Conservation (phyloP, 495 filamentous ascomycete species). For the Acidomyces sp. region DNA sequence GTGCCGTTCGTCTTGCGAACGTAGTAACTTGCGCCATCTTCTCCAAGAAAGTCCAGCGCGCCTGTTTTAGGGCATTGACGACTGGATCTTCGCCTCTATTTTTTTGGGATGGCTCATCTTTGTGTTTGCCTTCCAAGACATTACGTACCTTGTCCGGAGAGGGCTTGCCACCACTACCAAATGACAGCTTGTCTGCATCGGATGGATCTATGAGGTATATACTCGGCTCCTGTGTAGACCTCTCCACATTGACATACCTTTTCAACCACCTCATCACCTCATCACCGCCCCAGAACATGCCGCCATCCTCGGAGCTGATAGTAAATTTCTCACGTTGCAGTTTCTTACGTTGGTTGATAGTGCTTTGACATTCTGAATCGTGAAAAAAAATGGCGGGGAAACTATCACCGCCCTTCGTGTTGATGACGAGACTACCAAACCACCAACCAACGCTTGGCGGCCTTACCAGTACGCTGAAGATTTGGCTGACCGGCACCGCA, state of each 20-base stretch:
- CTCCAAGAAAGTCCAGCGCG: conserved; percentile 89
- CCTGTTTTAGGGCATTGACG: conserved; percentile 88
- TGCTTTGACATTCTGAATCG: conserved; percentile 89
- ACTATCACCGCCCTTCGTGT: conserved; percentile 73
- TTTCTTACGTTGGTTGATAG: conserved; percentile 84
- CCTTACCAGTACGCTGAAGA: conserved; percentile 80
- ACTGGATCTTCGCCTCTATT: conserved; percentile 64
- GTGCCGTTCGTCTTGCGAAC: conserved; percentile 80
- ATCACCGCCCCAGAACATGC: conserved; percentile 94
- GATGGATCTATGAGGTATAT: conserved; percentile 84
- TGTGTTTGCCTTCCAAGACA: conserved; percentile 20
- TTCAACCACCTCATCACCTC: conserved; percentile 87
- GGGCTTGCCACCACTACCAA: conserved; percentile 45
- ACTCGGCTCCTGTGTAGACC: conserved; percentile 69
- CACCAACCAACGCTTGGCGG: conserved; percentile 95
- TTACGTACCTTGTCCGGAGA: conserved; percentile 32
- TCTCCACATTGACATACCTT: conserved; percentile 67
- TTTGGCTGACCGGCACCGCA: conserved; percentile 74
- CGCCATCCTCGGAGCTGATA: conserved; percentile 61
- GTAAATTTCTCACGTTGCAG: conserved; percentile 72
- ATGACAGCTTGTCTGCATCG: conserved; percentile 67
- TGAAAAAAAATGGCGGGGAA: conserved; percentile 97
- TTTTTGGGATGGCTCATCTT: conserved; percentile 19
- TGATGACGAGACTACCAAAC: conserved; percentile 91
- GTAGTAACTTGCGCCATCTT: conserved; percentile 92